Evolutionary conservation across 768 basidiomycete genomes (phyloP), one percentile per base, ranked within the genome.

Genomic region (Dentipellis fragilis): DNA sequence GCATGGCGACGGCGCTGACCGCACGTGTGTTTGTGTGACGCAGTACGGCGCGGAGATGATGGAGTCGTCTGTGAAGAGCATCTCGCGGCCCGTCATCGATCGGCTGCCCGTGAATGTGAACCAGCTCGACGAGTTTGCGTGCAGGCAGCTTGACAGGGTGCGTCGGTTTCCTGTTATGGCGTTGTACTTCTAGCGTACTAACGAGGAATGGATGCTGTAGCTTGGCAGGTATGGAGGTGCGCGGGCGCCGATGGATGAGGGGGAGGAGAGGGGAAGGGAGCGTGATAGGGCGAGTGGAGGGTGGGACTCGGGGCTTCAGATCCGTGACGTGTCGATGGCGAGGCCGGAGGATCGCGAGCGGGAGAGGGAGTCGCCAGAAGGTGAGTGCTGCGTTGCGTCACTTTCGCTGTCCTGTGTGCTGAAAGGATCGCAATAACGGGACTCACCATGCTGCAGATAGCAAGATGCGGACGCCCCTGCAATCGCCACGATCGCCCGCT

Each of bases 41-140:
- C 66, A 92, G 89, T 91, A 90, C 64, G 88, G 91, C 50, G 89
- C 87, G 16, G 85, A 87, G 68, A 86, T 92, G 79, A 80, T 92
- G 71, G 91, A 92, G 68, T 87, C 83, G 3, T 84, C 86, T 54
- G 83, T 93, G 39, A 87, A 85, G 67, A 78, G 83, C 16, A 83
- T 93, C 40, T 88, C 89, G 23, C 76, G 83, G 16, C 90, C 90
- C 23, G 90, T 91, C 49, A 85, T 92, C 51, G 80, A 87, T 55
- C 79, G 85, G 23, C 74, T 93, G 0, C 87, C 89, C 10, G 85
- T 88, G 49, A 29, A 29, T 29, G 29, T 29, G 29, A 80, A 77
- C 58, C 81, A 84, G 63, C 71, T 93, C 12, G 92, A 93, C 59
- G 89, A 90, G 57, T 93, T 93, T 68, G 91, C 92, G 2, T 90